Conservation (phyloP, 495 filamentous ascomycete species). For the Podospora pseudoanserina region DNA sequence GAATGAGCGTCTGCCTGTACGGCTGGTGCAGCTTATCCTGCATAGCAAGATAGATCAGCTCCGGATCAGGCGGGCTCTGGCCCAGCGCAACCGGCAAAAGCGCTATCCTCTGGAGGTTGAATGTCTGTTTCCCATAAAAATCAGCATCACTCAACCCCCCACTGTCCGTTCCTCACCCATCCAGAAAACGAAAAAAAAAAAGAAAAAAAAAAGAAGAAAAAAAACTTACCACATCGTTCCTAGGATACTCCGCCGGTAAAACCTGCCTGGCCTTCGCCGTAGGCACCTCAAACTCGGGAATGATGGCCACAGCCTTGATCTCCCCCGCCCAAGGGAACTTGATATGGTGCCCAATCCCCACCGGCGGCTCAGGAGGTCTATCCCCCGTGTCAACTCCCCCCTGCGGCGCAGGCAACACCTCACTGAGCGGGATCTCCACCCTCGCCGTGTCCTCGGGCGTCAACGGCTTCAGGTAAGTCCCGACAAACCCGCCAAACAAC, state of each 20-base stretch:
- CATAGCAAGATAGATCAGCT: slow-evolving; percentile 94
- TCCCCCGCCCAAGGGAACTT: slow-evolving; percentile 88
- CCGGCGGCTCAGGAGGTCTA: slow-evolving; percentile 78
- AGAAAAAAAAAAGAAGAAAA: not conserved
- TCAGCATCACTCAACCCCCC: not conserved
- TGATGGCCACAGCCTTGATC: slow-evolving; percentile 92
- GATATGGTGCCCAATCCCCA: slow-evolving; percentile 86
- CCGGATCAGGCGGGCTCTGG: slow-evolving; percentile 81
- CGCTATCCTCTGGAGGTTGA: slow-evolving; percentile 90
- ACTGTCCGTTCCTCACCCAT: slow-evolving; percentile 6
- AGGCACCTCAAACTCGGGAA: slow-evolving; percentile 88
- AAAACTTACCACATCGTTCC: slow-evolving; percentile 67
- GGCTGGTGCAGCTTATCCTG: slow-evolving; percentile 96
- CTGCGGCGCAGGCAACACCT: slow-evolving; percentile 81
- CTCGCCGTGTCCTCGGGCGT: slow-evolving; percentile 78
- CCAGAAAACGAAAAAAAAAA: not conserved
- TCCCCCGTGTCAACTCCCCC: slow-evolving; percentile 85
- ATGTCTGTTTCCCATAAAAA: slow-evolving; percentile 53
- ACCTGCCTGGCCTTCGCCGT: slow-evolving; percentile 84
- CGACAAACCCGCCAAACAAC: slow-evolving; percentile 93
- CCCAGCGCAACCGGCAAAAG: slow-evolving; percentile 83
- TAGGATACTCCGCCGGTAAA: slow-evolving; percentile 69
- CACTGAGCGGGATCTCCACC: slow-evolving; percentile 90
- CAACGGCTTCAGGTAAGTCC: slow-evolving; percentile 88
- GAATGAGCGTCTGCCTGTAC: slow-evolving; percentile 83